Base-by-base conservation (phyloP, 2,329 filamentous ascomycete species). In the Trichoderma atroviride region DNA sequence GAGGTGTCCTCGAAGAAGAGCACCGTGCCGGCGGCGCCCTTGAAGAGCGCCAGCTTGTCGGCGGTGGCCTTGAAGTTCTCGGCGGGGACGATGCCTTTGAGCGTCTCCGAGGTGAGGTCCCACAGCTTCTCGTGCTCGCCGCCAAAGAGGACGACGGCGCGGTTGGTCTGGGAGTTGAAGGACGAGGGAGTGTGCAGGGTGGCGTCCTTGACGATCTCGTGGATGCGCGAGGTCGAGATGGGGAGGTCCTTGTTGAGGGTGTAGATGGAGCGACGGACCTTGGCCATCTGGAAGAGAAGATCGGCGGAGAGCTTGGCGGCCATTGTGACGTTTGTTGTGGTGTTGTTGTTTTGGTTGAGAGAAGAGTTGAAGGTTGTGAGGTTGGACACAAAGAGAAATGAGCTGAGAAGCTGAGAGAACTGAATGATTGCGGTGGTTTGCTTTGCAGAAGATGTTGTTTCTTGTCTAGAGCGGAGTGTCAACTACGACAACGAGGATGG, bases 141-240 rank as follows among this genome's bases (percentile, higher is more conserved):
- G 76, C 91, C 90, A 76, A 96, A 86, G 67, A 97, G 88, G 63
- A 97, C 87, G 59, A 97, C 87, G 70, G 91, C 82, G 70, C 94
- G 90, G 74, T 92, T 91, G 74, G 89, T 89, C 84, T 97, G 94
- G 53, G 89, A 92, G 88, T 97, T 97, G 90, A 97, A 97, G 73
- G 90, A 89, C 64, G 88, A 91, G 53, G 94, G 94, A 1, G 91
- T 85, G 79, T 93, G 85, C 70, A 88, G 83, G 74, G 96, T 83
- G 67, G 88, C 84, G 74, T 88, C 79, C 79, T 85, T 82, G 78
- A 89, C 86, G 77, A 94, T 87, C 75, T 91, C 87, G 76, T 87
- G 82, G 80, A 94, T 83, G 76, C 86, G 84, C 68, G 82, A 79
- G 74, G 85, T 84, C 43, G 76, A 62, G 73, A 81, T 74, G 75